Evolutionary conservation across 2,329 filamentous ascomycete species (phyloP), one percentile per base, ranked within the genome.

Genomic region (Aquanectria penicillioides): DNA sequence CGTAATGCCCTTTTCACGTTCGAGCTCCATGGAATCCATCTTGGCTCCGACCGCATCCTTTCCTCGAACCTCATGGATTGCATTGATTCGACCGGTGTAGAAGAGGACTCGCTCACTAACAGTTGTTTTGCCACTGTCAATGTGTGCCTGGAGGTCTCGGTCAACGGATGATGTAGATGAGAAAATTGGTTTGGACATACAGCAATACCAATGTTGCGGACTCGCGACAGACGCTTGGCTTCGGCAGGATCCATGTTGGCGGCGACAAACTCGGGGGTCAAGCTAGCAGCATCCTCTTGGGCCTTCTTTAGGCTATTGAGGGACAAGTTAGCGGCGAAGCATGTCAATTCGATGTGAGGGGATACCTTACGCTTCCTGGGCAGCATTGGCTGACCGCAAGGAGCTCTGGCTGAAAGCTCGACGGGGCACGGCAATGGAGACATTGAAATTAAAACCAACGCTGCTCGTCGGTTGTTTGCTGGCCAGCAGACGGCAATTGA

Each of bases 21-120:
- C 95, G 68, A 99, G 83, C 70, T 99, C 95, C 95, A 99, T 99
- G 22, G 94, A 97, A 82, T 99, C 95, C 95, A 99, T 99, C 83
- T 99, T 99, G 61, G 95, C 95, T 65, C 95, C 95, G 34, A 97
- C 93, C 29, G 91, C 87, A 84, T 99, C 95, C 74, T 94, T 94
- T 59, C 93, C 93, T 72, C 95, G 88, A 37, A 99, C 95, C 80
- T 99, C 95, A 81, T 99, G 95, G 71, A 99, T 98, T 26, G 92
- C 86, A 75, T 96, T 96, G 80, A 97, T 97, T 74, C 95, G 90
- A 66, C 95, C 95, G 53, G 95, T 98, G 78, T 99, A 99, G 85
- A 94, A 99, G 56, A 99, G 89, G 38, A 99, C 93, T 76, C 95
- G 91, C 80, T 99, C 95, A 55, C 94, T 98, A 62, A 89, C 92